Percentiles rank a stretch among this genome's conserved stretches.
phyloP scores from a whole-genome alignment of 2,329 filamentous ascomycete genomes.

The Nannizziopsis arthrosporioides region DNA sequence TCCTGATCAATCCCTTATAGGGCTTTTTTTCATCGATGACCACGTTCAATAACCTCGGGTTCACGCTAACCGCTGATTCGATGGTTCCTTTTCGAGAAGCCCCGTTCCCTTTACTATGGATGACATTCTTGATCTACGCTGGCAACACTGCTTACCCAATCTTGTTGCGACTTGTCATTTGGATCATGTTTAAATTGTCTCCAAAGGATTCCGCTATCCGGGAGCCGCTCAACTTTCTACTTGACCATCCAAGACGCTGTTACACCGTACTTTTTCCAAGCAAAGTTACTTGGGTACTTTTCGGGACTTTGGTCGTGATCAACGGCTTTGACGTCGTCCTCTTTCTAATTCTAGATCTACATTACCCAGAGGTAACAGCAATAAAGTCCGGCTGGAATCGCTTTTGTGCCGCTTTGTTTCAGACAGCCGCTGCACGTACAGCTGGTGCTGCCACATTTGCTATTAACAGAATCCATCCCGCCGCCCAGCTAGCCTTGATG shows the following conservation, averaged over 20 bases:
- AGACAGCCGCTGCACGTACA: slow-evolving; percentile 41
- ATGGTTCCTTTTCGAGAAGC: slow-evolving; percentile 42
- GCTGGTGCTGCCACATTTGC: slow-evolving; percentile 42
- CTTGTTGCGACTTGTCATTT: slow-evolving; percentile 46
- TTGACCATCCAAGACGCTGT: slow-evolving; percentile 52
- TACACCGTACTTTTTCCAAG: slow-evolving; percentile 53
- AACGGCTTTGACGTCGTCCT: slow-evolving; percentile 47
- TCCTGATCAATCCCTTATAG: slow-evolving; percentile 19
- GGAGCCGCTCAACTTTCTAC: slow-evolving; percentile 42
- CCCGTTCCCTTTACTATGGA: slow-evolving; percentile 28
- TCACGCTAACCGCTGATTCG: slow-evolving; percentile 45
- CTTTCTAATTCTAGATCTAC: slow-evolving; percentile 42
- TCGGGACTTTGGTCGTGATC: slow-evolving; percentile 40
- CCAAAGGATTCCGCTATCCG: slow-evolving; percentile 28
- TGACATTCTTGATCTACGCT: slow-evolving; percentile 31
- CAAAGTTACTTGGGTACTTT: slow-evolving; percentile 48
- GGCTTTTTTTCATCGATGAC: slow-evolving; percentile 43
- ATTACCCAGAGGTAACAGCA: slow-evolving; percentile 38
- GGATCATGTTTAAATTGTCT: slow-evolving; percentile 41
- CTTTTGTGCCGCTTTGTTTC: slow-evolving; percentile 38
- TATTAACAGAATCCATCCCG: slow-evolving; percentile 42
- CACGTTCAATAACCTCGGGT: slow-evolving; percentile 43
- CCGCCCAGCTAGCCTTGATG: slow-evolving; percentile 44
- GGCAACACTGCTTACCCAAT: slow-evolving; percentile 43
- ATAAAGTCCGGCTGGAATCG: slow-evolving; percentile 13